Evolutionary conservation across 169 alveolate genomes (phyloP), one percentile per base, ranked within the genome.

Genomic region (Eimeria praecox): DNA sequence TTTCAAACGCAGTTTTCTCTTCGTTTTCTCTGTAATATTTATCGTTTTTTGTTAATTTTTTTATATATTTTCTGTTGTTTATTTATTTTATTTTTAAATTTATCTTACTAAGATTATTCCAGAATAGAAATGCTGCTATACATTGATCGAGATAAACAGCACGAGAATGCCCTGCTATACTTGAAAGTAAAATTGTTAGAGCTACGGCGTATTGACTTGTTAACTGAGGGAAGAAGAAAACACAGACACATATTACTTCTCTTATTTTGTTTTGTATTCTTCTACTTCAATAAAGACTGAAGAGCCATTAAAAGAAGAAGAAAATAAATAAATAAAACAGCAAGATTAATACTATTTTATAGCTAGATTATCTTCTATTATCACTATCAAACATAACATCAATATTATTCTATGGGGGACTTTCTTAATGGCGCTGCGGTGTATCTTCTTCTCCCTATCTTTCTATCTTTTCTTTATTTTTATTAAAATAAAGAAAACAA

Each of bases 181-280:
- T 69, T 49, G 95, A 71, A 20, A 90, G 95, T 42, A 80, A 56
- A 33, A 90, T 18, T 40, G 95, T 90, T 54, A 90, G 46, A 6
- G 95, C 95, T 30, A 82, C 90, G 85, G 82, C 71, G 64, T 90
- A 82, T 30, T 90, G 95, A 27, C 90, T 90, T 16, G 95, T 90
- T 80, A 82, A 71, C 95, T 90, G 90, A 44, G n/a, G 69, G 30
- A 9, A 12, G 69, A 16, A 12, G 69, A 16, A 59, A 59, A 69
- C 38, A 22, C 83, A 71, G 83, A 10, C 8, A 4, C 69, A 0
- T 9, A 14, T 22, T 59, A 18, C 69, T 27, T 6, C 49, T 0
- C 44, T 35, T n/a, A 16, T 27, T n/a, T n/a, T n/a, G n/a, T n/a
- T n/a, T n/a, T n/a, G n/a, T n/a, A n/a, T 38, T 73, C 27, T 14